Conservation (phyloP, 495 filamentous ascomycete genomes). For the Cercophora sp. region DNA sequence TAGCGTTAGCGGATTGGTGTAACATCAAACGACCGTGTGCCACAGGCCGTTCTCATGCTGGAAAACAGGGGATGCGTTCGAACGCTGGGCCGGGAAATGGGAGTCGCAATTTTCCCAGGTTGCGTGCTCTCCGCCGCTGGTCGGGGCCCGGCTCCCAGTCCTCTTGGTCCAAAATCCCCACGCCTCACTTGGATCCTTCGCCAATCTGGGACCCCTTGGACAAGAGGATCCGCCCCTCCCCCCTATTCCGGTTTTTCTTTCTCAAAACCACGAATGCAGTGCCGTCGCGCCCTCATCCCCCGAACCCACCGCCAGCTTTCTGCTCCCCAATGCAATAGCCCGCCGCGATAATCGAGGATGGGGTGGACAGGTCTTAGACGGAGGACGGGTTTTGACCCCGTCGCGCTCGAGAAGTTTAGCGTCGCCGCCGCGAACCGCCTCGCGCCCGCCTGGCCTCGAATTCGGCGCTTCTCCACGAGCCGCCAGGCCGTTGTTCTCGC, state of each 20-base stretch:
- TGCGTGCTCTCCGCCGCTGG: too few species aligned
- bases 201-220: background rate
- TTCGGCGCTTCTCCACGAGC: conserved; percentile 19
- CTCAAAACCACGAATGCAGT: background rate
- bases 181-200: background rate
- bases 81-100: too few species aligned
- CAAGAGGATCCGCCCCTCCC: background rate
- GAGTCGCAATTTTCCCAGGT: too few species aligned
- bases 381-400: conserved; percentile 2
- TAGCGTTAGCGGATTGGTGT: too few species aligned
- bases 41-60: too few species aligned
- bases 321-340: conserved; percentile 3
- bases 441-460: conserved; percentile 11
- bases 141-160: too few species aligned
- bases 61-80: too few species aligned
- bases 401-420: background rate
- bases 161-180: background rate
- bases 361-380: conserved; percentile 5
- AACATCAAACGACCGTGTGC: too few species aligned
- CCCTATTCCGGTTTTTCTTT: background rate
- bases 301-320: too few species aligned
- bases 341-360: background rate
- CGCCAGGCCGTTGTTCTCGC: conserved; percentile 20
- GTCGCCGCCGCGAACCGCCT: conserved; percentile 14
- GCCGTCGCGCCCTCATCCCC: too few species aligned